Base-by-base conservation (phyloP, 805 yeast genomes). In the Lachancea quebecensis region DNA sequence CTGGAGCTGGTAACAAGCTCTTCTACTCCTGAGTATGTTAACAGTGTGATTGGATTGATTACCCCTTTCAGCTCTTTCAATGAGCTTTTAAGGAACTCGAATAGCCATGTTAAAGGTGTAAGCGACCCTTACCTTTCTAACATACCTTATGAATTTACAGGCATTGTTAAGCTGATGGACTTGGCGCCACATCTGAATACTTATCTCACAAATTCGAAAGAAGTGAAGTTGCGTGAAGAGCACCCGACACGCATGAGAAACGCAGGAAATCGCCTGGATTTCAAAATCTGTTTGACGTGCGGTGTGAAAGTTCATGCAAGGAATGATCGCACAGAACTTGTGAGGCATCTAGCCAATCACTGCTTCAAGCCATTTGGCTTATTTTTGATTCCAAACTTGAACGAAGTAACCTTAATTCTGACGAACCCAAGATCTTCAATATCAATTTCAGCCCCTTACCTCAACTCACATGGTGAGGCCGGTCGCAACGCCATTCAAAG, bases 381-480 rank as follows among this genome's bases (percentile, higher is more conserved):
- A 4, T 67, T 67, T 45, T 53, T 70, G 36, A 54, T 60, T 16
- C 73, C 73, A 16, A 65, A 65, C 39, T 53, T 57, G 2, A 66
- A 65, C 40, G 62, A 56, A 34, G 58, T 68, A 18, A 60, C 61
- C 38, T 46, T 64, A 27, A 62, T 48, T 51, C 53, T 58, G 61
- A 66, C 57, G 33, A 63, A 59, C 17, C 66, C 68, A 8, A 52
- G 57, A 7, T 62, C 64, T 3, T 52, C 52, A 10, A 57, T 62
- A 8, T 55, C 48, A 30, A 69, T 76, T 50, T 75, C 75, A 45
- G 84, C 86, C 0, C 93, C 91, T 11, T 85, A 83, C 57, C 65
- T 85, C 57, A 83, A 86, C 44, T 69, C 71, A 4, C 89, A 84
- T 61, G 95, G 95, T 17, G 93, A 85, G 59, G 74, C 82, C 2